phyloP scores from a whole-genome alignment of 495 filamentous ascomycete genomes.

The Glutinoglossum americanum region DNA sequence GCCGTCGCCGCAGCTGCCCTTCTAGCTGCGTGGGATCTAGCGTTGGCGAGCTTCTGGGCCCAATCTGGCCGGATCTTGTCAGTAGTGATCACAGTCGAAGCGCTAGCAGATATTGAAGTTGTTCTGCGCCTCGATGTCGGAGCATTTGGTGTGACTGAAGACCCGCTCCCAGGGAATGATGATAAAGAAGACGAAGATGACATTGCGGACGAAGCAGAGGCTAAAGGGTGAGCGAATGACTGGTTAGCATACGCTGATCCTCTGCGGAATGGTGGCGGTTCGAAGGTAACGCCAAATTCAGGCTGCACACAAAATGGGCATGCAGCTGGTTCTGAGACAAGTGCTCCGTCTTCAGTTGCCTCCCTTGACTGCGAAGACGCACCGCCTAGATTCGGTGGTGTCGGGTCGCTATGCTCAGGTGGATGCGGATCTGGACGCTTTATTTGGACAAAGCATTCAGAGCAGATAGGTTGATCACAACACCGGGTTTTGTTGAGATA shows the following conservation, averaged over 20 bases:
- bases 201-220: constrained; percentile 42
- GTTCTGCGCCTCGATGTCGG: constrained; percentile 32
- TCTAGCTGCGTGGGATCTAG: constrained; percentile 61
- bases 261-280: constrained; percentile 68
- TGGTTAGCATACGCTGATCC: constrained; percentile 50
- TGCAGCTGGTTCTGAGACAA: constrained; percentile 78
- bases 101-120: constrained; percentile 61
- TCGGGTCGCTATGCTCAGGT: constrained; percentile 52
- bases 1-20: constrained; percentile 86
- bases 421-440: constrained; percentile 91
- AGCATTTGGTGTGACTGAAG: constrained; percentile 19
- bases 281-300: constrained; percentile 87
- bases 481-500: constrained; percentile 91
- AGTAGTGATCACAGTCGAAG: constrained; percentile 69
- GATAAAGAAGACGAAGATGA: constrained; percentile 42
- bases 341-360: constrained; percentile 35
- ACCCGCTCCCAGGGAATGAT: constrained; percentile 25
- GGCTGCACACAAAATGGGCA: constrained; percentile 92
- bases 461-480: constrained; percentile 93
- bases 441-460: constrained; percentile 97
- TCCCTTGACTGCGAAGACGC: constrained; percentile 15
- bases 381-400: constrained; percentile 8
- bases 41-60: constrained; percentile 71
- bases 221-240: constrained; percentile 17
- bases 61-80: constrained; percentile 86